Conservation (phyloP, 257 asterid species). For the Solanum lignicaule region DNA sequence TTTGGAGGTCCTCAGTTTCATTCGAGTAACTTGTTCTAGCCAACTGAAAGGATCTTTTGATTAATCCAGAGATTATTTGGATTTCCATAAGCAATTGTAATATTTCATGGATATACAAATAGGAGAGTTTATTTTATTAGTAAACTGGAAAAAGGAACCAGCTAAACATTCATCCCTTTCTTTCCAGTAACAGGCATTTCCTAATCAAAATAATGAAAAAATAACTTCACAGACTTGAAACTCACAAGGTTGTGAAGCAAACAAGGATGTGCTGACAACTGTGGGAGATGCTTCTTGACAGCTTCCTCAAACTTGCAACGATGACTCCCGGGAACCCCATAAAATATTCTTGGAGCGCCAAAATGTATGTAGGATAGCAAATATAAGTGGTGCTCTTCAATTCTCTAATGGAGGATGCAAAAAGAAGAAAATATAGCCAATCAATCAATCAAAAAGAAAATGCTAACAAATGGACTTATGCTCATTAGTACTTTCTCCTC, state of each 20-base stretch:
- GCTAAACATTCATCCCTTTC: background rate
- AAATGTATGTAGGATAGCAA: constrained; percentile 60
- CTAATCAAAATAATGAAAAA: background rate
- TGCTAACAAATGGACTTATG: background rate
- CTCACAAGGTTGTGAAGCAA: constrained; percentile 58
- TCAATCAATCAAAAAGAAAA: background rate
- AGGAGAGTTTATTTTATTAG: background rate
- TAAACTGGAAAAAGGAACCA: background rate
- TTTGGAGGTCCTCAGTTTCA: background rate
- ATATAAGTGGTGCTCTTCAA: constrained; percentile 71
- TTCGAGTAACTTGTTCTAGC: background rate
- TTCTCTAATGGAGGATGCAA: constrained; percentile 40
- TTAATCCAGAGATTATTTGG: background rate
- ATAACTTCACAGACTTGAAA: constrained; percentile 1
- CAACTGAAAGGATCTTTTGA: background rate
- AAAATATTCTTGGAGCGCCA: constrained; percentile 65
- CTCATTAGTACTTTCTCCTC: background rate
- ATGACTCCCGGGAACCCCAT: constrained; percentile 62
- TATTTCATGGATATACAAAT: background rate
- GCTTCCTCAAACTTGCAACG: constrained; percentile 50
- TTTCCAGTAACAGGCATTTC: background rate
- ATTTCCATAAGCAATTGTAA: background rate
- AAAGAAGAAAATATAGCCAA: constrained; percentile 13
- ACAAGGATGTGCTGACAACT: constrained; percentile 39
- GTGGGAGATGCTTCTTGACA: constrained; percentile 45